Base-by-base conservation (phyloP, 2,329 filamentous ascomycete genomes). In the Cordyceps cateniannulata region DNA sequence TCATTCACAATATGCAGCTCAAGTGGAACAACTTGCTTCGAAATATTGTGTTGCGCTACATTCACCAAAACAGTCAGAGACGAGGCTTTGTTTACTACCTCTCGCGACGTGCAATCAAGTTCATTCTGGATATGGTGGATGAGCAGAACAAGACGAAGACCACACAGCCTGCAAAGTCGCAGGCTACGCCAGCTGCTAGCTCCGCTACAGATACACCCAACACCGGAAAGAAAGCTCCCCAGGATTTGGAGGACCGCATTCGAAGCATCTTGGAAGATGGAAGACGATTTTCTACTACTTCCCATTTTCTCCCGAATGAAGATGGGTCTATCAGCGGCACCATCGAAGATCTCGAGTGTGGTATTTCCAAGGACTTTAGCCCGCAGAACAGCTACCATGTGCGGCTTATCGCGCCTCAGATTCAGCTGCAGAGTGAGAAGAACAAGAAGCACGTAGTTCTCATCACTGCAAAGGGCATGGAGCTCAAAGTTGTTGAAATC, bases 1-100 rank as follows among this genome's bases (percentile, higher is more conserved):
- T 98, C 67, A 89, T 99, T 57, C 95, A 99, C 78, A 99, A 99
- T 68, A 85, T 96, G 71, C 95, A 99, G 69, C 79, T 99, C 61
- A 99, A 99, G 74, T 99, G 95, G 95, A 98, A 96, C 77, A 99
- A 99, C 68, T 85, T 93, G 12, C 77, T 99, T 42, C 86, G 95
- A 62, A 98, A 99, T 70, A 97, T 97, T 68, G 95, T 99, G 54
- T 83, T 99, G 45, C 90, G 95, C 25, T 99, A 99, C 72, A 96
- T 95, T 64, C 95, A 99, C 70, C 95, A 99, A 77, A 95, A 96
- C 69, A 92, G 93, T 71, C 96, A 99, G 75, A 85, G 95, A 56
- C 87, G 95, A 66, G 96, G 95, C 57, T 98, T 99, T 70, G 88
- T 99, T 32, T 99, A 99, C 77, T 99, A 99, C 75, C 88, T 98